Percentiles rank a stretch among this genome's conserved stretches.
Evolutionary conservation across 345 rosid genomes (phyloP).

Genomic region (Citrus trifoliata): DNA sequence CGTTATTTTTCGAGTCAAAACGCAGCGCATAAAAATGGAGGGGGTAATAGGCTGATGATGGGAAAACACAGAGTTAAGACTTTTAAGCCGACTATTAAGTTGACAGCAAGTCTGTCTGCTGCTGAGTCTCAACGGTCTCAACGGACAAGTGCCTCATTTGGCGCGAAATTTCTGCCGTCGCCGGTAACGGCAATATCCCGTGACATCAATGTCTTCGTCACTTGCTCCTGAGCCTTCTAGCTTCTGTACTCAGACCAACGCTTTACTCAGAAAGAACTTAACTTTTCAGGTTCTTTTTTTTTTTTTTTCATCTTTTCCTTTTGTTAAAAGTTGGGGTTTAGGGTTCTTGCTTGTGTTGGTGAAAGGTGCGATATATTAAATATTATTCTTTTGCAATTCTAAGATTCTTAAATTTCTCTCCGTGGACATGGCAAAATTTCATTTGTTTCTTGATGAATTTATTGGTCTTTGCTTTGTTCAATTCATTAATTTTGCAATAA

Average conservation of each 20-base stretch:
- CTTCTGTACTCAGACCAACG: constrained; percentile 71
- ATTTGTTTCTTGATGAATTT: not conserved
- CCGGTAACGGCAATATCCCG: not conserved
- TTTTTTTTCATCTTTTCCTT: not conserved
- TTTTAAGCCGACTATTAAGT: not conserved
- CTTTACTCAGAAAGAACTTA: constrained; percentile 80
- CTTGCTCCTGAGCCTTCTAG: constrained; percentile 41
- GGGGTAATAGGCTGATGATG: not conserved
- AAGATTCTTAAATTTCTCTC: not conserved
- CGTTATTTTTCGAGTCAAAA: not conserved
- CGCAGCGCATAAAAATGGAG: not conserved
- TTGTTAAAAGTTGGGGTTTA: not conserved
- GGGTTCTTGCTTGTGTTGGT: constrained; percentile 13
- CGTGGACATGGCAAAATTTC: not conserved
- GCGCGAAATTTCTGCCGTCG: constrained; percentile 5
- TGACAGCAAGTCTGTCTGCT: not conserved
- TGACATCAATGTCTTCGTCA: constrained; percentile 38
- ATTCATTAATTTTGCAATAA: not conserved
- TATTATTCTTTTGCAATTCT: not conserved
- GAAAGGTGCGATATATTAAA: not conserved
- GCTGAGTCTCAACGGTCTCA: not conserved
- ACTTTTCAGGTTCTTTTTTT: constrained; percentile 59
- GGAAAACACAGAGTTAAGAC: not conserved
- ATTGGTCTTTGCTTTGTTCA: not conserved
- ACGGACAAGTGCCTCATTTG: not conserved